Evolutionary conservation across 768 basidiomycete species (phyloP), one percentile per base, ranked within the genome.

Genomic region (Rhizopogon salebrosus): DNA sequence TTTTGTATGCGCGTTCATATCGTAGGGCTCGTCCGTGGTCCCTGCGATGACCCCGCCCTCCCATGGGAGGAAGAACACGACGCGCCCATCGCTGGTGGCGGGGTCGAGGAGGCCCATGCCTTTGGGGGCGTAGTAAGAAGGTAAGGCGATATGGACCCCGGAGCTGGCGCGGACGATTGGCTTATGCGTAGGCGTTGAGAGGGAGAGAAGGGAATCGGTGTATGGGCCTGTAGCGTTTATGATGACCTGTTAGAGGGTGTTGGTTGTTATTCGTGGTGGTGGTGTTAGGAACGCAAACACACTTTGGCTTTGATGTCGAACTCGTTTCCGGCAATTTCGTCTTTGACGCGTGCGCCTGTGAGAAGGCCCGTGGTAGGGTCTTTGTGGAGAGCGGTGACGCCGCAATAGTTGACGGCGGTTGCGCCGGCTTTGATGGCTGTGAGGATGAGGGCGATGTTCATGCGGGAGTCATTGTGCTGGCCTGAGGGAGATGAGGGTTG

Each of bases 31-130:
- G 67, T 99, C 95, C 7, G 95, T 99, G 2, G 97, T 98, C 23
- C 95, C 95, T 1, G 95, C 95, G 57, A 99, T 94, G 37, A 94
- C 94, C 73, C 88, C 92, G 8, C 95, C 95, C 71, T 98, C 87
- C 95, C 97, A 99, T 0, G 95, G 95, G 9, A 99, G 81, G 80
- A 99, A 97, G 80, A 98, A 99, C 64, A 99, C 95, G 51, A 99
- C 95, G 24, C 95, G 87, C 0, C 95, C 95, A 58, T 99, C 95
- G 0, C 90, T 92, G 4, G 97, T 97, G 3, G 92, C 78, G 1
- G 95, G 97, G 68, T 98, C 97, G 41, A 98, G 79, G 4, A 98
- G 80, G 40, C 97, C 95, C 90, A 98, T 97, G 46, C 80, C 89
- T 14, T 88, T 83, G 3, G 95, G 95, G 1, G 93, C 92, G 66